Evolutionary conservation across 495 filamentous ascomycete species (phyloP).

Genomic region (Parathielavia appendiculata): DNA sequence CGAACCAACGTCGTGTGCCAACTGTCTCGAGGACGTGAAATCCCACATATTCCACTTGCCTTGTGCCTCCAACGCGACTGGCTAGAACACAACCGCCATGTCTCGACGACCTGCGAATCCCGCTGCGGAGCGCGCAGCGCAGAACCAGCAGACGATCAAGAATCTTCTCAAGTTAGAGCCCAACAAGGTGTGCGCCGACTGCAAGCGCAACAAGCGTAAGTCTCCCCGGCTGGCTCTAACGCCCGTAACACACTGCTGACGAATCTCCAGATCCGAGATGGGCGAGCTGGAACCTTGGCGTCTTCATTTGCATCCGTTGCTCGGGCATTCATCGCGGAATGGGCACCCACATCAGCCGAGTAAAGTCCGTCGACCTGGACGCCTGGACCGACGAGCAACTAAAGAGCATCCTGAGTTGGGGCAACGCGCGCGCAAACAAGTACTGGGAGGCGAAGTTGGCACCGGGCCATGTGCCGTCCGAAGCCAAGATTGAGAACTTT

Average conservation of each 20-base stretch:
- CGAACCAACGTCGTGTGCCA: constrained; percentile 5
- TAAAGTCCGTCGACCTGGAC: constrained; percentile 96
- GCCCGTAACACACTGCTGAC: constrained; percentile 19
- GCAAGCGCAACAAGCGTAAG: constrained; percentile 96
- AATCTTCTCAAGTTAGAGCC: constrained; percentile 82
- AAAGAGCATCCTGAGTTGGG: constrained; percentile 87
- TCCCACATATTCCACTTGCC: background rate
- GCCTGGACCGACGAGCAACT: constrained; percentile 98
- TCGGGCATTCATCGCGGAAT: constrained; percentile 97
- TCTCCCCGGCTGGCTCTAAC: constrained; percentile 14
- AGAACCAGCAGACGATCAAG: constrained; percentile 86
- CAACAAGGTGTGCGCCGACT: constrained; percentile 97
- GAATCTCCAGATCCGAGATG: constrained; percentile 75
- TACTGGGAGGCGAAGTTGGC: constrained; percentile 98
- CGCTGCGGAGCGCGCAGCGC: constrained; percentile 72
- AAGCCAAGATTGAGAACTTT: constrained; percentile 98
- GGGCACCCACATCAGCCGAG: constrained; percentile 96
- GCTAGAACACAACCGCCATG: constrained; percentile 49
- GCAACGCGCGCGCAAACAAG: constrained; percentile 92
- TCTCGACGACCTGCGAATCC: constrained; percentile 78
- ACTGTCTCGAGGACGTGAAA: background rate
- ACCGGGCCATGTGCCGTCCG: constrained; percentile 88
- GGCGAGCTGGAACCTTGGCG: constrained; percentile 95
- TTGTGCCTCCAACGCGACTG: background rate
- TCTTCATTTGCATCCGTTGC: constrained; percentile 96